Evolutionary conservation across 2,329 filamentous ascomycete genomes (phyloP), one percentile per base, ranked within the genome.

Genomic region (Fusarium verrucosum): DNA sequence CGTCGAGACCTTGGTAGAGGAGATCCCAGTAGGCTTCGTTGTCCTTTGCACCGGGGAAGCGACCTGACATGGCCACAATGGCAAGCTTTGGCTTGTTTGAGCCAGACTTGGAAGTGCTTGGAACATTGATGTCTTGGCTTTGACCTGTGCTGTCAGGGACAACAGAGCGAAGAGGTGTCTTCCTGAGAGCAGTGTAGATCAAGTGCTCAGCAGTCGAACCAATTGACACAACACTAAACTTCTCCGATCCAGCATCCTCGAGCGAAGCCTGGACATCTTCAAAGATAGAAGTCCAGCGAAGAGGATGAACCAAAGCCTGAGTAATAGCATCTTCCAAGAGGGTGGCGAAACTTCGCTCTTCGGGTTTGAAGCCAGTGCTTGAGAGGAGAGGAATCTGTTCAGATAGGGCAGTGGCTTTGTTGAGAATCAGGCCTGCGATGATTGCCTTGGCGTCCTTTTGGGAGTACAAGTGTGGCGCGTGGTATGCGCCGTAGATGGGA

Each of bases 61-160:
- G 82, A 53, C 87, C 87, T 19, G 88, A 84, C 80, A 89, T 87
- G 43, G 87, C 87, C 41, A 90, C 83, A 50, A 90, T 89, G 50
- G 87, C 87, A 11, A 69, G 62, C 35, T 69, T 69, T 2, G 66
- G 58, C 23, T 67, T 65, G 7, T 25, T 56, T 0, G 55, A 51
- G 7, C 50, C 50, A 0, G 45, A 13, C 0, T 64, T 38, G 0
- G 42, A 19, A 1, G 33, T 20, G 1, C 20, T 47, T 0, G 41
- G 23, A 0, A 23, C 4, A 2, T 19, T 9, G 4, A 4, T 1
- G 4, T 42, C 28, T 0, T 28, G 43, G 2, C 11, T 43, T 0
- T 32, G 37, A 0, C 10, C 0, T 0, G 16, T 17, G 0, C 43
- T 45, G 7, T 35, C 36, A 2, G 62, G 66, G 2, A 69, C 33